Base-by-base conservation (phyloP, 2,329 filamentous ascomycete species). In the Rutstroemia sp. region DNA sequence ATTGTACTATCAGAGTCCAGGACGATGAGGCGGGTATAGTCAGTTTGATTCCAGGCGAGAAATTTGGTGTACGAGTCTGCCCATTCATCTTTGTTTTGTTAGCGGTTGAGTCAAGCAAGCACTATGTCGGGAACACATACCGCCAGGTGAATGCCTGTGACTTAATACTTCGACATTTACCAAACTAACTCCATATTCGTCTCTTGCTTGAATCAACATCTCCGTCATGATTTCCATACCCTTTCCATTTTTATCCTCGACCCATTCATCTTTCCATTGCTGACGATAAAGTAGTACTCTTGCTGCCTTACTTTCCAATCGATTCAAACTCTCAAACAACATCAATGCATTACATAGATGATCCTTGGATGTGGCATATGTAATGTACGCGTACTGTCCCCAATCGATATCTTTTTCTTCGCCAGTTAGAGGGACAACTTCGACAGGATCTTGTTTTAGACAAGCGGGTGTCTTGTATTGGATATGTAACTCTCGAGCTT, bases 31-130 rank as follows among this genome's bases (percentile, higher is more conserved):
- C 60, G 62, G 2, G 45, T 21, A 37, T 87, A 88, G 55, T 83
- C 75, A 0, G 79, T 81, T 52, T 87, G 81, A 57, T 84, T 84
- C 66, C 88, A 89, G 2, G 84, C 82, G 19, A 86, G 76, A 37
- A 88, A 77, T 67, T 89, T 89, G 21, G 83, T 85, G 63, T 82
- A 83, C 2, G 80, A 83, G 8, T 64, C 60, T 48, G 58, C 51
- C 63, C 64, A 66, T 37, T 62, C 59, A 5, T 50, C 60, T 54
- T 48, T 9, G 9, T 21, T 34, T 45, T 19, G 7, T 34, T 34
- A 34, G 30, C 10, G 30, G 3, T 12, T 10, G 10, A 10, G 30
- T 12, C 30, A 34, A 14, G 12, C 10, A 12, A 34, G 10, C 30
- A 12, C 30, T 34, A 10, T 10, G 10, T 34, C 30, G 12, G 12